Evolutionary conservation across 2,329 filamentous ascomycete genomes (phyloP).

Genomic region (Stagonosporopsis chrysanthemi): DNA sequence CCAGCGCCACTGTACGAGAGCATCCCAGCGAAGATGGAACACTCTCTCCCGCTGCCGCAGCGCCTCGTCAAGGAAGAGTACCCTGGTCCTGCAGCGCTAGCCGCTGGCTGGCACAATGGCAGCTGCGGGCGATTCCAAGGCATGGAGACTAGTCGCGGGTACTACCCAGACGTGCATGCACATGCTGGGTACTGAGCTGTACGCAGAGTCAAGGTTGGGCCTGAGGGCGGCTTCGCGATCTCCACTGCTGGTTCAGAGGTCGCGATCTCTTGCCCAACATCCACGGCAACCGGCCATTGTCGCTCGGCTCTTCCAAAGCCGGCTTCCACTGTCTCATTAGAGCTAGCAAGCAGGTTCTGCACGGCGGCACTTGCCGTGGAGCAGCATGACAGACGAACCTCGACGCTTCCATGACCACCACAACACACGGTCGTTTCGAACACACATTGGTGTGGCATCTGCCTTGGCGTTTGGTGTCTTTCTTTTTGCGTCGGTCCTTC

Average conservation of each 20-base stretch:
- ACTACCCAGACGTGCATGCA: slow-evolving; percentile 55
- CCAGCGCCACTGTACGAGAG: slow-evolving; percentile 55
- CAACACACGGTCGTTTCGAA: not conserved
- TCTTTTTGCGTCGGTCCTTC: slow-evolving; percentile 3
- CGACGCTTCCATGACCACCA: no score
- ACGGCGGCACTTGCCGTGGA: no score
- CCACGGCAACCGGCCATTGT: no score
- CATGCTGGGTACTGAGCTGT: slow-evolving; percentile 48
- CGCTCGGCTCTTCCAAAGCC: not conserved
- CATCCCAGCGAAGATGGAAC: slow-evolving; percentile 44
- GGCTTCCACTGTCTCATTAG: not conserved
- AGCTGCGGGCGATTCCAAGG: slow-evolving; percentile 55
- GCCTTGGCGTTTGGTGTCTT: slow-evolving; percentile 10
- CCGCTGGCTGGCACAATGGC: slow-evolving; percentile 49
- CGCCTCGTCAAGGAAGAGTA: slow-evolving; percentile 55
- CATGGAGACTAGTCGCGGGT: slow-evolving; percentile 56
- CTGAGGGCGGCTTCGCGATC: not conserved
- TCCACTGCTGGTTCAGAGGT: not conserved
- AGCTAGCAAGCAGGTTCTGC: no score
- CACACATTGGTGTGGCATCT: slow-evolving; percentile 4
- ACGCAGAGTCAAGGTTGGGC: not conserved
- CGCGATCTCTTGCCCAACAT: not conserved
- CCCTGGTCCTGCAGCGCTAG: slow-evolving; percentile 39
- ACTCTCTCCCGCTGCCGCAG: slow-evolving; percentile 42
- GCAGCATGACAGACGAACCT: no score